A percentile compares a stretch with the other conserved stretches of the same genome.
phyloP scores from a whole-genome alignment of 208 protist genomes.

The Trypanosoma theileri region DNA sequence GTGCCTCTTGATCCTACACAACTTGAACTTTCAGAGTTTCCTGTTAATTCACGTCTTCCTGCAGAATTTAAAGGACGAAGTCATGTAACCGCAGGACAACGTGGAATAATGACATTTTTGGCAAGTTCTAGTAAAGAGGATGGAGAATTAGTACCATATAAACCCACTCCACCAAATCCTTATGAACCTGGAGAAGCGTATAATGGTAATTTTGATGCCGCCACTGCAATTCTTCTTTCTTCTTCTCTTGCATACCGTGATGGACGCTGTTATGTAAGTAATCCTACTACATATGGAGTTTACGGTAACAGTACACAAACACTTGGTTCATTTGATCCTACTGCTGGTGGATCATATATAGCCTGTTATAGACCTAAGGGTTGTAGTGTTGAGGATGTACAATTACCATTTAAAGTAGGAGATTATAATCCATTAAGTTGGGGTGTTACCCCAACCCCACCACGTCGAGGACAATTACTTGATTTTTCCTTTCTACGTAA shows the following conservation, averaged over 20 bases:
- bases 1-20: constrained; percentile 51
- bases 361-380: constrained; percentile 66
- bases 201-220: constrained; percentile 70
- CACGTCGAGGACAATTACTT: constrained; percentile 81
- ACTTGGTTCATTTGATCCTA: constrained; percentile 66
- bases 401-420: constrained; percentile 41
- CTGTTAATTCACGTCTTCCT: constrained; percentile 48
- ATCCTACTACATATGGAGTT: constrained; percentile 31
- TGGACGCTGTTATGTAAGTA: constrained; percentile 55
- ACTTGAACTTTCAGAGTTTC: constrained; percentile 36
- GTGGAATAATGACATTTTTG: constrained; percentile 58
- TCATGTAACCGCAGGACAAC: constrained; percentile 61
- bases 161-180: constrained; percentile 31
- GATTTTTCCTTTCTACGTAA: constrained; percentile 58
- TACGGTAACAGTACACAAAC: constrained; percentile 51
- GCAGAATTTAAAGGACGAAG: constrained; percentile 26
- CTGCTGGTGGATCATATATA: constrained; percentile 40
- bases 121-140: constrained; percentile 27
- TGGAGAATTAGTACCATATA: constrained; percentile 25
- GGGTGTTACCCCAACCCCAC: constrained; percentile 28
- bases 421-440: constrained; percentile 60
- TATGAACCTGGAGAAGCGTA: constrained; percentile 55
- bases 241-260: constrained; percentile 48
- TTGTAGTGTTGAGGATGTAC: constrained; percentile 75
- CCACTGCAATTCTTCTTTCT: constrained; percentile 37